Base-by-base conservation (phyloP, 2,329 filamentous ascomycete species). In the Intubia oerlemansii region DNA sequence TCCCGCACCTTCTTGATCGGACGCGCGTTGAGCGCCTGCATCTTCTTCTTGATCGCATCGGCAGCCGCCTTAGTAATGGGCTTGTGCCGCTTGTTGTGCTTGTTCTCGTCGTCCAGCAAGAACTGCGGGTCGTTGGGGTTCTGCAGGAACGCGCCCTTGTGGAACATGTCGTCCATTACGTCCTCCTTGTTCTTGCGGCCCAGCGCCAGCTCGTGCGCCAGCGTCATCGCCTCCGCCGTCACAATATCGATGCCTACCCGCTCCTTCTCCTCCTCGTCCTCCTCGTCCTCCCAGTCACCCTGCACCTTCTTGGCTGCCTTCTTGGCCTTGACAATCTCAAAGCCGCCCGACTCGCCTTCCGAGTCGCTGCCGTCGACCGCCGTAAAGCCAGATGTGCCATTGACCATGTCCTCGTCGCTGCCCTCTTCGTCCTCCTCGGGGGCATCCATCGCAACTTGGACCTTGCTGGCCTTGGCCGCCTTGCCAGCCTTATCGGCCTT, bases 1-100 rank as follows among this genome's bases (percentile, higher is more conserved):
- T 98, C 88, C 41, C 79, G 76, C 18, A 98, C 88, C 60, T 98
- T 98, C 65, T 98, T 98, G 66, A 95, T 95, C 1, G 88, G 88
- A 18, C 88, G 71, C 7, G 85, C 88, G 48, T 98, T 95, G 42
- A 91, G 66, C 1, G 88, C 84, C 18, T 85, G 76, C 45, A 78
- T 48, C 54, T 98, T 98, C 45, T 93, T 85, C 50, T 88, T 84
- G 57, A 98, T 93, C 3, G 88, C 88, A 10, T 68, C 62, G 1
- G 85, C 84, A 0, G 78, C 90, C 19, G 81, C 81, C 42, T 88
- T 88, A 28, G 74, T 82, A 42, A 91, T 85, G n/a, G 88, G 90
- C 33, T 80, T 76, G 38, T 88, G 73, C 2, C 66, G 66, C 46
- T 74, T 81, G 51, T 84, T 80, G 53, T 98, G 85, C 42, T 63